These are phyloP conservation scores for Tulasnella sp. DNA, from an alignment of 768 basidiomycete genomes.

Conservation along the genomic window DNA sequence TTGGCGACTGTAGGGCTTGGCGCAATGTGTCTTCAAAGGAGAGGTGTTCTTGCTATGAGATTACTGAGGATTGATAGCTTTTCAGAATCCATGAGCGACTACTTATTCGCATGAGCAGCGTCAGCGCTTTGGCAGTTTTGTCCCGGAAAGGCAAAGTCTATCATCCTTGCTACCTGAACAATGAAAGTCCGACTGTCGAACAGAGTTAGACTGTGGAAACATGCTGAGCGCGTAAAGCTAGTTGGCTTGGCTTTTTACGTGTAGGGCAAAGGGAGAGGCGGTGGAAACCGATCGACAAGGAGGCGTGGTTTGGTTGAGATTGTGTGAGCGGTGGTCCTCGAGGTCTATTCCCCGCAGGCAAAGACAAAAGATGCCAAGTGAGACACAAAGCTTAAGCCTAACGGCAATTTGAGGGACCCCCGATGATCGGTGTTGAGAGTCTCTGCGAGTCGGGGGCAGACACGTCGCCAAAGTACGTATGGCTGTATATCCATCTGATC, in stretches of 20 bases:
- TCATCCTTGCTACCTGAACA: too few relatives aligned
- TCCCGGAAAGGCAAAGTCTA: too few relatives aligned
- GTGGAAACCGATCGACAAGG: too few relatives aligned
- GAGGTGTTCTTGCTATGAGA: too few relatives aligned
- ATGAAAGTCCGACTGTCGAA: neutral
- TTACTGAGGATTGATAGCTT: too few relatives aligned
- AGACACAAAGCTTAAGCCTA: neutral
- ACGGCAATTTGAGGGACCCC: neutral
- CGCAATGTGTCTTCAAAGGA: too few relatives aligned
- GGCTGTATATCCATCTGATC: neutral
- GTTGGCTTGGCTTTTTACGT: neutral
- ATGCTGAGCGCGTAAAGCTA: neutral
- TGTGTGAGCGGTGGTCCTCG: neutral
- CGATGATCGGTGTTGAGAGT: neutral
- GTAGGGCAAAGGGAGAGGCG: neutral
- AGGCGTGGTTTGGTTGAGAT: neutral
- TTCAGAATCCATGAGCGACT: too few relatives aligned
- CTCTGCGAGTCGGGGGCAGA: neutral
- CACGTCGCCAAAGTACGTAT: neutral
- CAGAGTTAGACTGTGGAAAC: neutral
- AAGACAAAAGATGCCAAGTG: neutral
- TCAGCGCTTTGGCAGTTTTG: too few relatives aligned
- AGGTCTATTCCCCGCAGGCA: too few relatives aligned
- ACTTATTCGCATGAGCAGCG: too few relatives aligned
- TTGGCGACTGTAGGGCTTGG: too few relatives aligned